Percentiles rank a stretch among this genome's conserved stretches.
Evolutionary conservation across 495 filamentous ascomycete species (phyloP).

Genomic region (Penicillium coprophilum): DNA sequence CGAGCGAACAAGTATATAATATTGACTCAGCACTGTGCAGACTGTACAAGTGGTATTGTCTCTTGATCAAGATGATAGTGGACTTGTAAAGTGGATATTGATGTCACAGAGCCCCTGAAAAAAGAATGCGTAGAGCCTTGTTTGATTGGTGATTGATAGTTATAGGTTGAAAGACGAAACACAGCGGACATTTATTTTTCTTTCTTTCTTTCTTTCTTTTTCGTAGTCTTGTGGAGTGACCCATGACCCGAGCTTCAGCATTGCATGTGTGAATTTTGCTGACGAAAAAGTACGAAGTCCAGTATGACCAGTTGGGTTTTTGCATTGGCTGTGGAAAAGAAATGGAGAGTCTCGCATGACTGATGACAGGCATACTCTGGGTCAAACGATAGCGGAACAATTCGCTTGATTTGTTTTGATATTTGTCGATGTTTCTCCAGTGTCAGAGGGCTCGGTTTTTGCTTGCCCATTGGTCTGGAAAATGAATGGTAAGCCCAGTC

Average conservation of each 20-base stretch:
- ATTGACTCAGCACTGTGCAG: not conserved
- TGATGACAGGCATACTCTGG: not conserved
- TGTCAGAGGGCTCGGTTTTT: not conserved
- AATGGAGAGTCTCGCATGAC: not conserved
- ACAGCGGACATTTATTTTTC: not conserved
- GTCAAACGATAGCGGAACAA: not conserved
- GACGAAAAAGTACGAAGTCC: no score
- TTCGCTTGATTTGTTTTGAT: not conserved
- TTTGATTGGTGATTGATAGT: no score
- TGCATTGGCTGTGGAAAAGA: not conserved
- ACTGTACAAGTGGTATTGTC: not conserved
- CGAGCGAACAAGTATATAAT: not conserved
- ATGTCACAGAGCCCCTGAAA: no score
- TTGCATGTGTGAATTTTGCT: not conserved
- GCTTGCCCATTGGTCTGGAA: not conserved
- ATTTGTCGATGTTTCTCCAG: not conserved
- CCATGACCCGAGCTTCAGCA: not conserved
- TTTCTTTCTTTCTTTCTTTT: not conserved
- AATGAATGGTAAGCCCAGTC: not conserved
- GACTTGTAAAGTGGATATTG: no score
- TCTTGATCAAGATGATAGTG: no score
- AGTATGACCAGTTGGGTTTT: not conserved
- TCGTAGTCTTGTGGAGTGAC: not conserved
- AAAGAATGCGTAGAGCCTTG: no score
- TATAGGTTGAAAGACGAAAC: no score